phyloP scores from a whole-genome alignment of 331 rosid genomes.

The Stylosanthes scabra region DNA sequence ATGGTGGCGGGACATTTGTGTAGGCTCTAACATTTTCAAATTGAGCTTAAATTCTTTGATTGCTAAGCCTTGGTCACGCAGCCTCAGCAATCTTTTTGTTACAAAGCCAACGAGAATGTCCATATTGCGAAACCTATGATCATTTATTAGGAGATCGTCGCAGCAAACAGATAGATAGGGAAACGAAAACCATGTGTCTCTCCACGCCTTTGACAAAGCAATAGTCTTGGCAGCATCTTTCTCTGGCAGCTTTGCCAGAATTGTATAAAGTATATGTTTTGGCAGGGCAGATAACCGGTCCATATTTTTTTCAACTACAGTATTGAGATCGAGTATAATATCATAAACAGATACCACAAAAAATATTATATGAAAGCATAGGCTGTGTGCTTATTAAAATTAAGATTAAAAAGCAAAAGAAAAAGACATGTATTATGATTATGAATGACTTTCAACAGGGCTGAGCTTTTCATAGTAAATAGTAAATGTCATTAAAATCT shows the following conservation, averaged over 20 bases:
- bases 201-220: constrained; percentile 39
- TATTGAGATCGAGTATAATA: neutral
- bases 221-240: constrained; percentile 38
- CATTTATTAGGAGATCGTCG: neutral
- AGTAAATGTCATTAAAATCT: no score
- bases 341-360: neutral
- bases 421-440: no score
- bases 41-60: constrained; percentile 30
- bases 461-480: no score
- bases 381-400: no score
- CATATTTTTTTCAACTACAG: constrained; percentile 4
- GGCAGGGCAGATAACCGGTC: constrained; percentile 31
- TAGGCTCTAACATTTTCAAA: neutral
- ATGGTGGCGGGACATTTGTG: neutral
- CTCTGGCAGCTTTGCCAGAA: constrained; percentile 17
- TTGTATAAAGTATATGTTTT: constrained; percentile 16
- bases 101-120: constrained; percentile 7
- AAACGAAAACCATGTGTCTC: constrained; percentile 28
- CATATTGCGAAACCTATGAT: neutral
- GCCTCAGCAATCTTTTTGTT: constrained; percentile 18
- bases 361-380: no score
- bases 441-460: no score
- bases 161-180: constrained; percentile 27
- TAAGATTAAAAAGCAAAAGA: no score
- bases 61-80: constrained; percentile 19